A percentile compares a stretch with the other conserved stretches of the same genome.
Evolutionary conservation across 108 stramenopile genomes (phyloP).

Genomic region (Licmophora abbreviata): DNA sequence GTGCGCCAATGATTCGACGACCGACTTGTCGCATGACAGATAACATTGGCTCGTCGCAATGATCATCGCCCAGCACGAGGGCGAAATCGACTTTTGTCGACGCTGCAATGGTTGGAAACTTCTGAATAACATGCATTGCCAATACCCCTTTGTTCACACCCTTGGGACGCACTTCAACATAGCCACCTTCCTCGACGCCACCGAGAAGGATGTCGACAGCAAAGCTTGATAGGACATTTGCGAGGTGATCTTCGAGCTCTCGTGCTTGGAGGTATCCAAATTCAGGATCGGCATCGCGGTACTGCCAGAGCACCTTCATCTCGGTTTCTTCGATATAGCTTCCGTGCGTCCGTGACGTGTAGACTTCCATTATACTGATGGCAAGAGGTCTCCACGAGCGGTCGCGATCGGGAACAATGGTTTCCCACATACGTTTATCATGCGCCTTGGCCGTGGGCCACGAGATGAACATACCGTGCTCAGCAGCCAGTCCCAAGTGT

Average conservation of each 20-base stretch:
- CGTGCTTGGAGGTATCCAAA: conserved; percentile 94
- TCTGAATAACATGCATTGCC: conserved; percentile 68
- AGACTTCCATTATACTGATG: conserved; percentile 86
- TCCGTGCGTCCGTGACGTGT: conserved; percentile 89
- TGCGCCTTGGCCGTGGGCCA: conserved; percentile 65
- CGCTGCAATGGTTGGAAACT: conserved; percentile 40
- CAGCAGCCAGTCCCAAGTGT: conserved; percentile 82
- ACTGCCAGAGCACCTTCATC: conserved; percentile 94
- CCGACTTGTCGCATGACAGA: conserved; percentile 83
- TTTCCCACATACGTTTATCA: conserved; percentile 66
- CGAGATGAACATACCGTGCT: conserved; percentile 91
- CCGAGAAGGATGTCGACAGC: conserved; percentile 91
- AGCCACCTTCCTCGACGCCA: conserved; percentile 81
- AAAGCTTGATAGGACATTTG: conserved; percentile 79
- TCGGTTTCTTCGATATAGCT: conserved; percentile 87
- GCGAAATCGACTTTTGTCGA: conserved; percentile 71
- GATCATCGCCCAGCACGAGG: conserved; percentile 85
- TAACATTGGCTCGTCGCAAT: conserved; percentile 95
- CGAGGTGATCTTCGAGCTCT: conserved; percentile 94
- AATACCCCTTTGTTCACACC: conserved; percentile 85
- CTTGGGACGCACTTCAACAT: conserved; percentile 83
- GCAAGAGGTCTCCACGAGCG: conserved; percentile 79
- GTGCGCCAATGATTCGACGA: conserved; percentile 34
- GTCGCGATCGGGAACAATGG: conserved; percentile 85
- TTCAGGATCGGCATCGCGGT: conserved; percentile 96